phyloP scores from a whole-genome alignment of 1,139 yeast genomes.

The Dujonia santamariae region DNA sequence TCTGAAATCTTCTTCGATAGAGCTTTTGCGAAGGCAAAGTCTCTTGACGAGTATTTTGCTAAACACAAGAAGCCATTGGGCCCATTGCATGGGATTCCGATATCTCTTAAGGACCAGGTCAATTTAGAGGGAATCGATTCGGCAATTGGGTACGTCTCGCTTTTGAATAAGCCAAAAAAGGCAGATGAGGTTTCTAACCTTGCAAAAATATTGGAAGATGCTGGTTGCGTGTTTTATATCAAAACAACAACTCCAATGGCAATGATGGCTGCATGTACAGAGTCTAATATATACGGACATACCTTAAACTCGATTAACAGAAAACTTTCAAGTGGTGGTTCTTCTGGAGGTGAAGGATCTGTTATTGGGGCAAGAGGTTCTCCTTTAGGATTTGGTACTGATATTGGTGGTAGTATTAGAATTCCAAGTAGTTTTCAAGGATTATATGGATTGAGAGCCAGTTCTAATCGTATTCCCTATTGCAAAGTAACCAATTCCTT shows the following conservation, averaged over 20 bases:
- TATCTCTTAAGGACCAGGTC: slow-evolving; percentile 55
- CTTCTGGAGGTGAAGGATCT: slow-evolving; percentile 64
- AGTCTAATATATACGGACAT: slow-evolving; percentile 43
- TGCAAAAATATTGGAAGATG: slow-evolving; percentile 36
- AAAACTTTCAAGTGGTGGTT: slow-evolving; percentile 50
- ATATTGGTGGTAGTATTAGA: slow-evolving; percentile 20
- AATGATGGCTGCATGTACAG: slow-evolving; percentile 51
- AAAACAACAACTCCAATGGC: slow-evolving; percentile 61
- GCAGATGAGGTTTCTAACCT: slow-evolving; percentile 34
- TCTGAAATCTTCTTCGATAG: slow-evolving; percentile 15
- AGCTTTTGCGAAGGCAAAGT: slow-evolving; percentile 25
- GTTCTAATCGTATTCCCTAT: slow-evolving; percentile 12
- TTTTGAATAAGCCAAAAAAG: slow-evolving; percentile 22
- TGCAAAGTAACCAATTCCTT: slow-evolving; percentile 12
- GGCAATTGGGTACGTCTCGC: slow-evolving; percentile 42
- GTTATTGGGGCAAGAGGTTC: slow-evolving; percentile 49
- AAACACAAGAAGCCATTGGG: slow-evolving; percentile 38
- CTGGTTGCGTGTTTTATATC: slow-evolving; percentile 55
- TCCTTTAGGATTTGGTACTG: slow-evolving; percentile 37
- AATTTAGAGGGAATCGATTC: slow-evolving; percentile 46
- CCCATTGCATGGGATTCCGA: slow-evolving; percentile 68
- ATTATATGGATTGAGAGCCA: slow-evolving; percentile 16
- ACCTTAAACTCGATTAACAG: slow-evolving; percentile 48
- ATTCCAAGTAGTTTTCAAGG: slow-evolving; percentile 16
- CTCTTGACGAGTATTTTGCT: slow-evolving; percentile 33